A percentile compares a stretch with the other conserved stretches of the same genome.
Conservation (phyloP, 768 basidiomycete species). For the Amanita muscaria region DNA sequence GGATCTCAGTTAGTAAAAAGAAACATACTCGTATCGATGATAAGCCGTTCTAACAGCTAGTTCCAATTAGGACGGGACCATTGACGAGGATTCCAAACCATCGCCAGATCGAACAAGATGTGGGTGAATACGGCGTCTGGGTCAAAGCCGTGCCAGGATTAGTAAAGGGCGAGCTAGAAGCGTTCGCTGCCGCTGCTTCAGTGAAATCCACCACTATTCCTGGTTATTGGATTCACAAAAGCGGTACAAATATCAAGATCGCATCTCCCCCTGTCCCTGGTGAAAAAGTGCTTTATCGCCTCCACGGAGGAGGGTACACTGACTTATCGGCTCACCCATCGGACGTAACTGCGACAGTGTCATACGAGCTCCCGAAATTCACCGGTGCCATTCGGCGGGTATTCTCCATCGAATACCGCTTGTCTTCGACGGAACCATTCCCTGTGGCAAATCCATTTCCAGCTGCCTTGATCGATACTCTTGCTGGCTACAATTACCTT, state of each 20-base stretch:
- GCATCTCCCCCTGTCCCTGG: constrained; percentile 33
- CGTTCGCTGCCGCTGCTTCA: constrained; percentile 29
- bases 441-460: constrained; percentile 55
- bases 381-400: constrained; percentile 35
- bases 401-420: constrained; percentile 66
- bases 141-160: constrained; percentile 33
- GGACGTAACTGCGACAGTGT: constrained; percentile 35
- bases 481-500: constrained; percentile 69
- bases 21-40: background rate
- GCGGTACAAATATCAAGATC: constrained; percentile 24
- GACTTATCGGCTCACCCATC: constrained; percentile 49
- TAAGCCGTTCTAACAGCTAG: background rate
- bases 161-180: constrained; percentile 34
- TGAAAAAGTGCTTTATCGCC: constrained; percentile 48
- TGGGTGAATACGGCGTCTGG: constrained; percentile 41
- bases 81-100: constrained; percentile 26
- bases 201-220: constrained; percentile 38
- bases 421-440: constrained; percentile 38
- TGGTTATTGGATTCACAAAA: constrained; percentile 49
- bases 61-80: constrained; percentile 26
- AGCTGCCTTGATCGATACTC: constrained; percentile 61
- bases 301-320: constrained; percentile 60
- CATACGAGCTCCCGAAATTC: constrained; percentile 38
- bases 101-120: constrained; percentile 30
- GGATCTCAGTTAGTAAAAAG: constrained; percentile 19